A percentile compares a stretch with the other conserved stretches of the same genome.
Evolutionary conservation across 441 rosid species (phyloP).

Genomic region (Adansonia grandidieri): DNA sequence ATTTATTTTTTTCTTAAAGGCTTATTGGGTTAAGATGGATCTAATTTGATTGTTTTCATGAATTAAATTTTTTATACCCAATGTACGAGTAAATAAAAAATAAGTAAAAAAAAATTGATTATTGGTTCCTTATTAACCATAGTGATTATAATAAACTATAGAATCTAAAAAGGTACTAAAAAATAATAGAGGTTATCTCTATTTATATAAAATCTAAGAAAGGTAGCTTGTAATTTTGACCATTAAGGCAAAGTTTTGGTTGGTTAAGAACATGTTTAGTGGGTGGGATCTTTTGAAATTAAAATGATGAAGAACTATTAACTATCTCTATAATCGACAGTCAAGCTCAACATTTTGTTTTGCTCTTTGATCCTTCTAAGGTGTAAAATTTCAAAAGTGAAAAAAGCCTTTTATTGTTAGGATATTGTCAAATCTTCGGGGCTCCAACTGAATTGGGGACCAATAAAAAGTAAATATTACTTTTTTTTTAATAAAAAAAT

Average conservation of each 20-base stretch:
- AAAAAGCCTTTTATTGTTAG: background rate
- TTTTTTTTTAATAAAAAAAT: no score
- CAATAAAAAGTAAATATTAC: background rate
- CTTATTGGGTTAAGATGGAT: constrained; percentile 15
- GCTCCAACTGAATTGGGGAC: constrained; percentile 13
- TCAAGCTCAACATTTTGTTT: background rate
- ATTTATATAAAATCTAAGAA: no score
- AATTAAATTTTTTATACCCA: background rate
- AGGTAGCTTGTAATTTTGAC: no score
- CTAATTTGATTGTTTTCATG: background rate
- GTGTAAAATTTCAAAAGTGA: background rate
- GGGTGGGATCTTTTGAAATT: background rate
- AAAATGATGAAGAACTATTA: background rate
- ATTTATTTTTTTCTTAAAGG: background rate
- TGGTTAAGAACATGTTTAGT: no score
- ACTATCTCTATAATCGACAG: no score
- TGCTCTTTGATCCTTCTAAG: background rate
- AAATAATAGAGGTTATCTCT: no score
- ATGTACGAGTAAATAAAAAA: no score
- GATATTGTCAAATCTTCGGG: constrained; percentile 18
- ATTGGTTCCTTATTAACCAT: no score
- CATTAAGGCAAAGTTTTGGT: no score
- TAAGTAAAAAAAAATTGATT: no score
- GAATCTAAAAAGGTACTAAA: no score
- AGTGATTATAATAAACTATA: no score